Conservation (phyloP, 768 basidiomycete genomes). For the Leccinum disarticulatum region DNA sequence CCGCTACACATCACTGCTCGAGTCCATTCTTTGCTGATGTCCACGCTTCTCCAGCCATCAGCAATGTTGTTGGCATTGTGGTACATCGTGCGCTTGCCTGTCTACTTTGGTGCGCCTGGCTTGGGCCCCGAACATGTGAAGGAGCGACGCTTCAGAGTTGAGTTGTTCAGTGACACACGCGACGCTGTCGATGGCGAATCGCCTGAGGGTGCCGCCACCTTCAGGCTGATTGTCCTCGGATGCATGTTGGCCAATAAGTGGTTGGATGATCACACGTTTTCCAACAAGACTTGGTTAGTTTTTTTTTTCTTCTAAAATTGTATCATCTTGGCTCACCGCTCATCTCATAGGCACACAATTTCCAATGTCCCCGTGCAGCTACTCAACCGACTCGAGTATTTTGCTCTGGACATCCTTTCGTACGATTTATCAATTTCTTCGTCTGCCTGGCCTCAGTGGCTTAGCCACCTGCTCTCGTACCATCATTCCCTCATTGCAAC, state of each 20-base stretch:
- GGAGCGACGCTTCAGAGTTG: conserved; percentile 62
- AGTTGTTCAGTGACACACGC: conserved; percentile 54
- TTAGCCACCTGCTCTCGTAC: conserved; percentile 61
- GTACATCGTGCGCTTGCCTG: conserved; percentile 79
- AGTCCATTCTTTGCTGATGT: conserved; percentile 71
- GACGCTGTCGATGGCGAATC: conserved; percentile 44
- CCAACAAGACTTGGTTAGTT: conserved; percentile 82
- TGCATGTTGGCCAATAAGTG: conserved; percentile 89
- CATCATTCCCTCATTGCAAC: conserved; percentile 63
- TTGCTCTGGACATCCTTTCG: conserved; percentile 66
- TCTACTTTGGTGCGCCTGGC: conserved; percentile 56
- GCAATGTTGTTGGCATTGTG: conserved; percentile 76
- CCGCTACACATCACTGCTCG: conserved; percentile 50
- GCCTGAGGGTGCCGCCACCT: conserved; percentile 60
- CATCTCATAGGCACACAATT: conserved; percentile 66
- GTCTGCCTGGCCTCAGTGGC: conserved; percentile 69
- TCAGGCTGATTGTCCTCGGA: conserved; percentile 73
- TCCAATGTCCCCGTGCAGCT: conserved; percentile 70
- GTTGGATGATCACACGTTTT: conserved; percentile 87
- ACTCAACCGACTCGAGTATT: conserved; percentile 69
- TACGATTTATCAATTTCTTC: conserved; percentile 70
- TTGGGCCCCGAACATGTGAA: conserved; percentile 54
- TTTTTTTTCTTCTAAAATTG: not conserved
- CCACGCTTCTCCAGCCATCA: conserved; percentile 80
- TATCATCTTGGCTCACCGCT: conserved; percentile 3